Evolutionary conservation across 2,329 filamentous ascomycete species (phyloP), one percentile per base, ranked within the genome.

Genomic region (Bisporella sp.): DNA sequence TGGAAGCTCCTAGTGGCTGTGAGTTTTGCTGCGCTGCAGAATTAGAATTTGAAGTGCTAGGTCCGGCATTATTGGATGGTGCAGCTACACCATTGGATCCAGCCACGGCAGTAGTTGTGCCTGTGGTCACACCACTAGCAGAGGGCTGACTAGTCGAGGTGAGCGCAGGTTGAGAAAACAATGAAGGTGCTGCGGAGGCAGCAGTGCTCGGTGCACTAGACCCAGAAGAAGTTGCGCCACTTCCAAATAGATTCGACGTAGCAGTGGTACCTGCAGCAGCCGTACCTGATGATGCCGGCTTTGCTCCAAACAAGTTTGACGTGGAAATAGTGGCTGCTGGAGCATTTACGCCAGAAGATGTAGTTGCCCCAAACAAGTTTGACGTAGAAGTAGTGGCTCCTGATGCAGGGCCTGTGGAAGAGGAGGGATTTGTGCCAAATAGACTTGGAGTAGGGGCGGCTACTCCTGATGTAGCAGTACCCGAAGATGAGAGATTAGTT

Each of bases 1-100:
- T 95, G 1, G 90, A 95, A 31, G 84, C 81, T 13, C 81, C 82
- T 45, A 92, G 71, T 31, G 66, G 74, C 45, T 56, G 45, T 21
- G 43, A 45, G 33, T 31, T 32, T 21, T 31, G 9, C 31, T 43
- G 33, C 39, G 35, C 35, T 29, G 51, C 6, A 43, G 62, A 28
- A 28, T 40, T 44, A 21, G 21, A 21, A 21, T 21, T 21, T 21
- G 21, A 21, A 21, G 21, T 21, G 21, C 21, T 21, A 21, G 21
- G 21, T 3, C 21, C 21, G 21, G 21, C 21, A 21, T 21, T 21
- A 21, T 21, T 21, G 21, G 21, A 21, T 21, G 21, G 21, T 21
- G 21, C 21, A 37, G 35, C n/a, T 37, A 8, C 35, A n/a, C 35
- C 35, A 4, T 31, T 44, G 13, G 44, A 28, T 28, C 45, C 40